These are phyloP conservation scores for Candida easanensis DNA, from an alignment of 805 yeast species.

Conservation along the genomic window DNA sequence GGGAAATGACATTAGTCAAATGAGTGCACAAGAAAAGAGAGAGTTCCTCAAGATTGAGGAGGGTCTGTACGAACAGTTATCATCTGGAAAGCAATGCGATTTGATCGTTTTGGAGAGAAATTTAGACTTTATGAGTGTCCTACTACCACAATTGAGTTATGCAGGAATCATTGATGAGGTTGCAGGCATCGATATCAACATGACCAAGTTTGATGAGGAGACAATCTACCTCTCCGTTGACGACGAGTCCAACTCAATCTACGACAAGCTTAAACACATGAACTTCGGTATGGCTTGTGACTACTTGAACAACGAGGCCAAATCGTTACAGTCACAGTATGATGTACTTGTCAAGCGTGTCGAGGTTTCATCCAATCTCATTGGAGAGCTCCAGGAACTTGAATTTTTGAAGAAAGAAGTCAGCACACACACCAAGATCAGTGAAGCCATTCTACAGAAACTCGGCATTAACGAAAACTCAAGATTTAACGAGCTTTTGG, in stretches of 20 bases:
- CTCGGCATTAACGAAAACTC: constrained; percentile 17
- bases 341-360: constrained; percentile 35
- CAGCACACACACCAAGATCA: constrained; percentile 69
- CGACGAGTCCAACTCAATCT: constrained; percentile 12
- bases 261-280: constrained; percentile 42
- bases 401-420: constrained; percentile 67
- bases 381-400: constrained; percentile 62
- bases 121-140: constrained; percentile 67
- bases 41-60: constrained; percentile 21
- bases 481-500: constrained; percentile 45
- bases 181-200: constrained; percentile 47
- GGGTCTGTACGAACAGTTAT: constrained; percentile 37
- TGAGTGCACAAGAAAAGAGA: constrained; percentile 36
- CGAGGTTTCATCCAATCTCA: constrained; percentile 53
- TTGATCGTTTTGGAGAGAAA: constrained; percentile 77
- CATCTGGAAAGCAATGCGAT: constrained; percentile 52
- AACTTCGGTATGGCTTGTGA: constrained; percentile 83
- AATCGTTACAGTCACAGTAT: constrained; percentile 63
- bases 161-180: constrained; percentile 79
- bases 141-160: constrained; percentile 77
- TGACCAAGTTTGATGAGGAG: constrained; percentile 26
- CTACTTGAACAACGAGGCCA: constrained; percentile 67
- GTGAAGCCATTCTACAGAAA: constrained; percentile 56
- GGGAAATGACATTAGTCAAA: constrained; percentile 28
- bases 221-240: constrained; percentile 12